Evolutionary conservation across 1,284 basidiomycete genomes (phyloP).

Genomic region (Sanghuangporus sanghuang): DNA sequence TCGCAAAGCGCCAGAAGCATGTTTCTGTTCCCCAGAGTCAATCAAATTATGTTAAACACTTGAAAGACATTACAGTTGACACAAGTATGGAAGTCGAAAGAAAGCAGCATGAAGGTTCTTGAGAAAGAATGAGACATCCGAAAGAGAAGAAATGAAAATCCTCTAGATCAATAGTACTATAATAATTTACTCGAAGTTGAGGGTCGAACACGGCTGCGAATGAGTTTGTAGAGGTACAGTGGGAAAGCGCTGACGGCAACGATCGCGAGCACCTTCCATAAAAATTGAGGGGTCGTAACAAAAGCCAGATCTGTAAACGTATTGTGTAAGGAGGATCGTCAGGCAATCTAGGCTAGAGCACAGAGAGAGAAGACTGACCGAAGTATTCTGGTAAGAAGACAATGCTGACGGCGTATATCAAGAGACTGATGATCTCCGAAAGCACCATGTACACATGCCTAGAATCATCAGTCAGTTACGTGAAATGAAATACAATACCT

Average conservation of each 20-base stretch:
- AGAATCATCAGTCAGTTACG: slow-evolving; percentile 12
- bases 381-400: slow-evolving; percentile 96
- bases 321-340: background rate
- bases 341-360: background rate
- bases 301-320: slow-evolving; percentile 75
- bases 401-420: slow-evolving; percentile 90
- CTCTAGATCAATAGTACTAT: slow-evolving; percentile 32
- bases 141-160: background rate
- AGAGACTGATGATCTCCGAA: slow-evolving; percentile 84
- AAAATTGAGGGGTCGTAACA: slow-evolving; percentile 82
- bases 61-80: background rate
- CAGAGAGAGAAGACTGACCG: slow-evolving; percentile 48
- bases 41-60: slow-evolving; percentile 14
- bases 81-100: background rate
- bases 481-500: background rate
- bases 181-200: slow-evolving; percentile 92
- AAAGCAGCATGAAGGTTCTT: background rate
- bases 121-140: background rate
- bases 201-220: slow-evolving; percentile 84
- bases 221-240: slow-evolving; percentile 85
- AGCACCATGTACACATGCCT: slow-evolving; percentile 98
- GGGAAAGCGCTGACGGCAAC: slow-evolving; percentile 92
- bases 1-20: background rate
- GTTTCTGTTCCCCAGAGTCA: background rate
- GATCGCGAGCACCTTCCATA: slow-evolving; percentile 95